These are phyloP conservation scores for Ogataea minuta DNA, from an alignment of 805 yeast species.

Conservation along the genomic window DNA sequence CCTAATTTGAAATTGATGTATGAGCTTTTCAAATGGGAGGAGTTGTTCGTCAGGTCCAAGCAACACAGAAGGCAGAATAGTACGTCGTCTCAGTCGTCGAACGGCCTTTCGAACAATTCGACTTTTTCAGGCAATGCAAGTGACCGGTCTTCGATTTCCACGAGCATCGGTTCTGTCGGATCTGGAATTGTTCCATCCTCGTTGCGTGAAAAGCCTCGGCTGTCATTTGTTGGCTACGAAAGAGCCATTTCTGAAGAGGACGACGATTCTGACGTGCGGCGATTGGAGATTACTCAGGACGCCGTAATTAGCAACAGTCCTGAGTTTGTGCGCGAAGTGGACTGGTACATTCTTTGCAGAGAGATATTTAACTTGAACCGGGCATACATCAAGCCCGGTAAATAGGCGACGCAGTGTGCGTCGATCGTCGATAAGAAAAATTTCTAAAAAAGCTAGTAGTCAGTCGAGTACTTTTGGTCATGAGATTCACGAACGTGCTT, in stretches of 20 bases:
- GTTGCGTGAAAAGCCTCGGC: slow-evolving; percentile 17
- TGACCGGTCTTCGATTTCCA: slow-evolving; percentile 27
- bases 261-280: slow-evolving; percentile 21
- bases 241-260: slow-evolving; percentile 21
- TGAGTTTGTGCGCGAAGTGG: slow-evolving; percentile 58
- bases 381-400: slow-evolving; percentile 48
- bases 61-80: slow-evolving; percentile 14
- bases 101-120: slow-evolving; percentile 17
- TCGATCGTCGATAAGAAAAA: slow-evolving; percentile 7
- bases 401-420: slow-evolving; percentile 7
- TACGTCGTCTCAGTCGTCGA: slow-evolving; percentile 21
- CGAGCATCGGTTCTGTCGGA: slow-evolving; percentile 24
- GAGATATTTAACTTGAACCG: slow-evolving; percentile 77
- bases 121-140: slow-evolving; percentile 18
- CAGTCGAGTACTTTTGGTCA: slow-evolving; percentile 18
- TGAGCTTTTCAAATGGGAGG: slow-evolving; percentile 76
- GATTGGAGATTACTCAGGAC: slow-evolving; percentile 16
- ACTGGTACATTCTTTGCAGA: slow-evolving; percentile 85
- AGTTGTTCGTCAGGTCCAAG: slow-evolving; percentile 27
- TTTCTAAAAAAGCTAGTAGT: neutral
- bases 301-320: slow-evolving; percentile 36
- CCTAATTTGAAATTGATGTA: slow-evolving; percentile 91
- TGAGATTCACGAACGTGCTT: slow-evolving; percentile 50
- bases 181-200: slow-evolving; percentile 18
- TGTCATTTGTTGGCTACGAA: slow-evolving; percentile 15